Conservation (phyloP, 352 stramenopile genomes). For the Thraustotheca clavata region DNA sequence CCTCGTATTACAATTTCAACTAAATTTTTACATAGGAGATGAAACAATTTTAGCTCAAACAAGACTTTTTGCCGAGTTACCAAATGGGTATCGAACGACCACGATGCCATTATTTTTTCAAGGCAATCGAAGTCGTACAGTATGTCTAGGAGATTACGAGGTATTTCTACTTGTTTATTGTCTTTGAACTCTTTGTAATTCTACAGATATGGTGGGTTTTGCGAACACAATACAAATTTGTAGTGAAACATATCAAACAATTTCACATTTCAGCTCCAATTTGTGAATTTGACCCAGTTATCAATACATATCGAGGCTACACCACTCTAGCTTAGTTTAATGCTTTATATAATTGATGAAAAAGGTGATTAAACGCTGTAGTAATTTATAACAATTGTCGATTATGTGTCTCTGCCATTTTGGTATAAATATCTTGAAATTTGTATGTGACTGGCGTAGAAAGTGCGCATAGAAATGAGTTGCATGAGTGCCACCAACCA, state of each 20-base stretch:
- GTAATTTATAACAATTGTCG: too few species aligned
- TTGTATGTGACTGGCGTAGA: neutral
- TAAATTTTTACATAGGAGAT: constrained; percentile 21
- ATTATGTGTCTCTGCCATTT: neutral
- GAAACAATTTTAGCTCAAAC: constrained; percentile 67
- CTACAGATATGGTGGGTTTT: constrained; percentile 75
- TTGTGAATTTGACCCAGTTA: constrained; percentile 74
- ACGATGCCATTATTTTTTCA: constrained; percentile 62
- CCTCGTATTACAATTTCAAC: neutral
- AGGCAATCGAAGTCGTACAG: constrained; percentile 46
- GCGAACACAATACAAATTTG: constrained; percentile 69
- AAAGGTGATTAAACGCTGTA: too few species aligned
- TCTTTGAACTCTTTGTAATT: neutral
- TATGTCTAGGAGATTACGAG: constrained; percentile 69
- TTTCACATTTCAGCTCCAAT: constrained; percentile 46
- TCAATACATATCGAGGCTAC: constrained; percentile 49
- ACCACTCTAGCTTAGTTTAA: neutral
- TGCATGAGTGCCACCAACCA: neutral
- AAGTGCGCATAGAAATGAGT: too few species aligned
- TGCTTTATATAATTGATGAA: too few species aligned
- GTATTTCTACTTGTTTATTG: neutral
- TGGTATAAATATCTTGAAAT: neutral
- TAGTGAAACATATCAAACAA: constrained; percentile 76
- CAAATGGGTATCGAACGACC: constrained; percentile 63
- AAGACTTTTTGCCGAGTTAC: constrained; percentile 55